Evolutionary conservation across 371 early-diverging fungal species (phyloP), one percentile per base, ranked within the genome.

Genomic region (Rhizomucor miehei): DNA sequence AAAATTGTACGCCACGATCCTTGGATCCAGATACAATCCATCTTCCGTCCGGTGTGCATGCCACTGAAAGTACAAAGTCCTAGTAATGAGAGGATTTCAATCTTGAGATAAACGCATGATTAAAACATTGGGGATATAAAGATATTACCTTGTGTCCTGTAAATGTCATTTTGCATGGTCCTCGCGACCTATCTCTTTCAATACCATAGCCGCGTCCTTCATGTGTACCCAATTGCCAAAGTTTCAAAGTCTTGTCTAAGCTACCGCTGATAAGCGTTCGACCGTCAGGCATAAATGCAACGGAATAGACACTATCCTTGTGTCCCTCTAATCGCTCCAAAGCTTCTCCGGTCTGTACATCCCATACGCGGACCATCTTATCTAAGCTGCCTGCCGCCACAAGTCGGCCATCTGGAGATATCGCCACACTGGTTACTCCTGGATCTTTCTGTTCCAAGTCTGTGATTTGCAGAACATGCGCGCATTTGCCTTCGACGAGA

Each of bases 1-100:
- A 97, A 65, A 98, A 92, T 55, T 91, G 91, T 44, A 97, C 94
- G 20, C 88, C 84, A 44, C 97, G 88, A 66, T 98, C 98, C 71
- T 98, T 98, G 50, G 89, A 89, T 8, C 95, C 97, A 45, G 91
- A 89, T 2, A 97, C 89, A 14, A 95, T 87, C 95, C 94, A 96
- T 62, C 89, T 89, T 51, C 89, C 90, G 62, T 90, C 85, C 1
- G 92, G 89, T 19, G 95, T 89, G 29, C 89, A 92, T 1, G 95
- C 97, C 13, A 99, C 95, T 0, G 92, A 91, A 17, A 98, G 79
- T 13, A 99, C 98, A 86, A 95, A 97, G 77, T 99, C 99, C 80
- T 88, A 59, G 3, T 3, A 29, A 8, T 5, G 8, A 29, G 8
- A 8, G 29, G 29, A 29, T 8, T 3, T 29, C 29, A 8, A 8